Percentiles rank a stretch among this genome's conserved stretches.
phyloP scores from a whole-genome alignment of 2,329 filamentous ascomycete genomes.

The Aspergillus carbonarius region DNA sequence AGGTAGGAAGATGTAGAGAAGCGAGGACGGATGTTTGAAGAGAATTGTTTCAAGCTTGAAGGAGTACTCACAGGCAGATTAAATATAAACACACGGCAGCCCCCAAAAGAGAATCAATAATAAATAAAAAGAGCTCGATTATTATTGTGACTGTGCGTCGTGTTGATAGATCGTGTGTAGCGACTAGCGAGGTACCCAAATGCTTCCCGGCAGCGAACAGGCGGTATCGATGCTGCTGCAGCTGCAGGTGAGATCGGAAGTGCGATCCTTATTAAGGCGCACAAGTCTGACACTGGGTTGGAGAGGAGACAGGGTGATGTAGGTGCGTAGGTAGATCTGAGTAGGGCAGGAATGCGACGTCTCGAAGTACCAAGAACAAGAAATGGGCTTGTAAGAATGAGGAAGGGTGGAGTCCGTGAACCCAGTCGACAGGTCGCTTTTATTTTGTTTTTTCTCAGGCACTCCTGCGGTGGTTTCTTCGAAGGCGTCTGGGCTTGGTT shows the following conservation, averaged over 20 bases:
- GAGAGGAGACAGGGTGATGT: constrained; percentile 19
- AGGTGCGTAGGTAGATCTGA: constrained; percentile 20
- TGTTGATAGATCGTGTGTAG: constrained; percentile 17
- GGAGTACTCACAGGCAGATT: constrained; percentile 19
- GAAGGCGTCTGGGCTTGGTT: neutral
- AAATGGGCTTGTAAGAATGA: constrained; percentile 20
- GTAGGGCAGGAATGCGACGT: constrained; percentile 30
- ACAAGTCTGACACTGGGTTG: constrained; percentile 19
- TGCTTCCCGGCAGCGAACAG: constrained; percentile 26
- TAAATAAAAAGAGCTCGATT: constrained; percentile 14
- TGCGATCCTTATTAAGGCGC: constrained; percentile 36
- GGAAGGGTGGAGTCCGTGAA: constrained; percentile 16
- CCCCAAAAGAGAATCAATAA: constrained; percentile 5
- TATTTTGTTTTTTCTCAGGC: constrained; percentile 10
- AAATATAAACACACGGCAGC: constrained; percentile 14
- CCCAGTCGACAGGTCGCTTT: constrained; percentile 21
- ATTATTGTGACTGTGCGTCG: constrained; percentile 17
- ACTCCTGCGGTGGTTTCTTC: constrained; percentile 8
- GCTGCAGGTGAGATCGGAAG: constrained; percentile 39
- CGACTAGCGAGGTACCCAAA: constrained; percentile 21
- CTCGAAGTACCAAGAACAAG: constrained; percentile 18
- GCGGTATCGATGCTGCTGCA: constrained; percentile 27
- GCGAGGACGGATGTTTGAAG: neutral
- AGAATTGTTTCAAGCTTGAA: neutral
- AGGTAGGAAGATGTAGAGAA: neutral